Evolutionary conservation across 202 grass and related monocot species (phyloP).

Genomic region (Saccharum hybrid): DNA sequence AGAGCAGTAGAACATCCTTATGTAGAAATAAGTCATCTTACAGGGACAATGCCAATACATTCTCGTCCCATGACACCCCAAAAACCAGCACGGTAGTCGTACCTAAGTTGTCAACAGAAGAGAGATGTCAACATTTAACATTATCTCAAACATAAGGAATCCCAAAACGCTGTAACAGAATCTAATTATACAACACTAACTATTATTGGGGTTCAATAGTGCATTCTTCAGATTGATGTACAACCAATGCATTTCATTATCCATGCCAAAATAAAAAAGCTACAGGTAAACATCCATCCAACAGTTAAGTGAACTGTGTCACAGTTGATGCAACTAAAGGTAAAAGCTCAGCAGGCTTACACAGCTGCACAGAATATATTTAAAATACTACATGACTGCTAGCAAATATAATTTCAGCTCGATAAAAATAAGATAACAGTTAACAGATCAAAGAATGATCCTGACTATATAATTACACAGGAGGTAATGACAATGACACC

Average conservation of each 20-base stretch:
- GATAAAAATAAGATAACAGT: neutral
- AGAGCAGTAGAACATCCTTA: constrained; percentile 7
- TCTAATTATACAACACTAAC: too few relatives aligned
- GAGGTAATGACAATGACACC: neutral
- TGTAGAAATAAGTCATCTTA: too few relatives aligned
- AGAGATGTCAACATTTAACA: too few relatives aligned
- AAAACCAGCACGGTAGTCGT: too few relatives aligned
- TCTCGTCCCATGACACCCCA: too few relatives aligned
- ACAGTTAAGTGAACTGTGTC: neutral
- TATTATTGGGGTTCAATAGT: too few relatives aligned
- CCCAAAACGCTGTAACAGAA: too few relatives aligned
- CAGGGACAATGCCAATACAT: too few relatives aligned
- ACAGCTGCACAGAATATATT: constrained; percentile 16
- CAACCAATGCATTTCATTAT: constrained; percentile 26
- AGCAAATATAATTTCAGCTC: neutral
- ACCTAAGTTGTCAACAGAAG: too few relatives aligned
- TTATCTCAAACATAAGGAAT: too few relatives aligned
- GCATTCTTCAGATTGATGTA: constrained; percentile 12
- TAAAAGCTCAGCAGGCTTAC: constrained; percentile 20
- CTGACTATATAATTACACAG: neutral
- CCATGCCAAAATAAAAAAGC: constrained; percentile 20
- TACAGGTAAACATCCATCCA: constrained; percentile 4
- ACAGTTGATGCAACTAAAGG: constrained; percentile 22
- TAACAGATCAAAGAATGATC: constrained; percentile 3
- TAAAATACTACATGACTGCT: constrained; percentile 15